These are phyloP conservation scores for Houttuynia cordata DNA, from an alignment of 164 flowering plant species.

Conservation along the genomic window DNA sequence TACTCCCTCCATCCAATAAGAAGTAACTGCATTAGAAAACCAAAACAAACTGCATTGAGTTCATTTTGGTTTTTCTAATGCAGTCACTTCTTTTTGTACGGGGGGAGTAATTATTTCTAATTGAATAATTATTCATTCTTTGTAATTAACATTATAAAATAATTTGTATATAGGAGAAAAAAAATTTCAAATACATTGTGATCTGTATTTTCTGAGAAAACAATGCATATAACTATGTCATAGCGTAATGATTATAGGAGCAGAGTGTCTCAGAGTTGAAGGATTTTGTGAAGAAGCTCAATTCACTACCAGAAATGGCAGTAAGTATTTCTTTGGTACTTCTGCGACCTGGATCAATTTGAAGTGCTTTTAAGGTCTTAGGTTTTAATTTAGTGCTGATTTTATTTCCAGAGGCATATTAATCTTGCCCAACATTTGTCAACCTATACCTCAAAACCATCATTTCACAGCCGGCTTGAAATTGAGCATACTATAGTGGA, in stretches of 20 bases:
- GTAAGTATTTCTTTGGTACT: slow-evolving; percentile 29
- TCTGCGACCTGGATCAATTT: not conserved
- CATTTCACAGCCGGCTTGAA: slow-evolving; percentile 78
- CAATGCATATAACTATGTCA: not conserved
- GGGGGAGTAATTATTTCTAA: too few relatives aligned
- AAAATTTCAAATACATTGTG: too few relatives aligned
- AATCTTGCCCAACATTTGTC: slow-evolving; percentile 91
- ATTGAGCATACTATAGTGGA: slow-evolving; percentile 95
- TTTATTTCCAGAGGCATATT: slow-evolving; percentile 75
- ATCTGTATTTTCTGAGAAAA: too few relatives aligned
- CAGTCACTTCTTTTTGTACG: too few relatives aligned
- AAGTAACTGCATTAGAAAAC: too few relatives aligned
- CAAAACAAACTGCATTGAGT: too few relatives aligned
- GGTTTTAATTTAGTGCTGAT: slow-evolving; percentile 1
- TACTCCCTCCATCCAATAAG: too few relatives aligned
- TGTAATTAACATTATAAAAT: too few relatives aligned
- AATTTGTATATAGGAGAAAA: too few relatives aligned
- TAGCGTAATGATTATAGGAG: slow-evolving; percentile 29
- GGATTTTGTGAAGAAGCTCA: slow-evolving; percentile 93
- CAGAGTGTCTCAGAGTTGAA: slow-evolving; percentile 88
- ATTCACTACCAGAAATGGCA: slow-evolving; percentile 90
- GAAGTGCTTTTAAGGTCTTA: not conserved
- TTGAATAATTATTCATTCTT: too few relatives aligned
- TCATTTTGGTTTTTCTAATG: too few relatives aligned
- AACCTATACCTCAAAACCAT: slow-evolving; percentile 73